These are phyloP conservation scores for Extremus antarcticus DNA, from an alignment of 495 filamentous ascomycete species.

Conservation along the genomic window DNA sequence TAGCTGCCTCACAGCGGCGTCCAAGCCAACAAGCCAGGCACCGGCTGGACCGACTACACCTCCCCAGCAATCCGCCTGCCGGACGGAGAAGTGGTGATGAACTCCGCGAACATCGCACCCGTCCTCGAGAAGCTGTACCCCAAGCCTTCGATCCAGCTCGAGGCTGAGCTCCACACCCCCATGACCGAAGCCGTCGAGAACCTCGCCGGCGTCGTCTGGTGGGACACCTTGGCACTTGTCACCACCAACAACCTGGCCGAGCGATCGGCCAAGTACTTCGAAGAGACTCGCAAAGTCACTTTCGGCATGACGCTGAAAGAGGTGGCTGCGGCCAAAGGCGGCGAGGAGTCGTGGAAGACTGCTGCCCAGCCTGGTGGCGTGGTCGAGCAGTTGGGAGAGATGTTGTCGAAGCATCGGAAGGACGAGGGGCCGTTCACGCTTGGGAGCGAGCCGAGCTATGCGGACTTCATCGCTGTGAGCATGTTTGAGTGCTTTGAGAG, in stretches of 20 bases:
- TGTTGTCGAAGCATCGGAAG: conserved; percentile 35
- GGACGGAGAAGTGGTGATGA: conserved; percentile 42
- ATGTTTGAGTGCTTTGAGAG: conserved; percentile 27
- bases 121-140: conserved; percentile 43
- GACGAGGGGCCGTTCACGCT: conserved; percentile 42
- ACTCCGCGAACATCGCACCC: conserved; percentile 40
- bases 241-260: conserved; percentile 31
- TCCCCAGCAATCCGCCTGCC: conserved; percentile 43
- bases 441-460: conserved; percentile 30
- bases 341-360: conserved; percentile 30
- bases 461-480: conserved; percentile 31
- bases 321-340: conserved; percentile 30
- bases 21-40: conserved; percentile 32
- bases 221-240: conserved; percentile 29
- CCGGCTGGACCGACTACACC: conserved; percentile 34
- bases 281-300: conserved; percentile 27
- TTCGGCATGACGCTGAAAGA: conserved; percentile 38
- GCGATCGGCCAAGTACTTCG: conserved; percentile 36
- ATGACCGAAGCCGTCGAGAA: conserved; percentile 21
- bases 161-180: conserved; percentile 32
- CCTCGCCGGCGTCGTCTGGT: conserved; percentile 17
- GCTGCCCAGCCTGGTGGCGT: conserved; percentile 20
- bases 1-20: conserved; percentile 14
- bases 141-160: conserved; percentile 39
- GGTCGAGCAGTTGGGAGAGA: conserved; percentile 32